Percentiles rank a stretch among this genome's conserved stretches.
phyloP scores from a whole-genome alignment of 495 filamentous ascomycete genomes.

The Trichoderma orchidacearum region DNA sequence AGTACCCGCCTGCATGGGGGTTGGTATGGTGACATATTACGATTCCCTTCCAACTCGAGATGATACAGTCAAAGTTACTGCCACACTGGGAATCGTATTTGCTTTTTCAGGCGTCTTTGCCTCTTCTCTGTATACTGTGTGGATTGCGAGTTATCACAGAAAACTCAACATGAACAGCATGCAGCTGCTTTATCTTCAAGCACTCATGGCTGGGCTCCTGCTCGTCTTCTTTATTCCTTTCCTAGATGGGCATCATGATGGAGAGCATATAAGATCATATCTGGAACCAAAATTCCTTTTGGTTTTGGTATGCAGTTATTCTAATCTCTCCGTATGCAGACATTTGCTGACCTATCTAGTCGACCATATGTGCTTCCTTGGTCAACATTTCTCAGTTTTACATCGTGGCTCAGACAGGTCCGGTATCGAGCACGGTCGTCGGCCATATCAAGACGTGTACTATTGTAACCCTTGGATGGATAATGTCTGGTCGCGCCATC shows the following conservation, averaged over 20 bases:
- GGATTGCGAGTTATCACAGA: conserved; percentile 53
- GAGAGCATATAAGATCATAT: not conserved
- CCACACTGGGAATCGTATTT: conserved; percentile 44
- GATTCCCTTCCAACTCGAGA: conserved; percentile 43
- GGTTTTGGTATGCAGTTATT: not conserved
- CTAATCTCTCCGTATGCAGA: not conserved
- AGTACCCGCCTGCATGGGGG: conserved; percentile 51
- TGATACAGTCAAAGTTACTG: conserved; percentile 34
- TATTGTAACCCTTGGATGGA: conserved; percentile 45
- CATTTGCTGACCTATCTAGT: conserved; percentile 16
- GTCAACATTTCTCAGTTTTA: conserved; percentile 68
- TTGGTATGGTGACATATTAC: conserved; percentile 58
- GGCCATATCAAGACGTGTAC: conserved; percentile 52
- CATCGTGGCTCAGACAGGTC: conserved; percentile 56
- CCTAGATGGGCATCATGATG: conserved; percentile 43
- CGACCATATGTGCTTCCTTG: conserved; percentile 48
- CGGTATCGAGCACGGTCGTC: conserved; percentile 58
- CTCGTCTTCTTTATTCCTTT: conserved; percentile 54
- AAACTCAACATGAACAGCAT: conserved; percentile 54
- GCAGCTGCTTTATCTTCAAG: conserved; percentile 62
- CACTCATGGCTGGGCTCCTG: conserved; percentile 47
- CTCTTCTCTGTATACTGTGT: conserved; percentile 56
- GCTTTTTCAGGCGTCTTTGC: conserved; percentile 50
- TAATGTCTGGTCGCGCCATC: conserved; percentile 32
- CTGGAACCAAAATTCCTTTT: not conserved